Evolutionary conservation across 495 filamentous ascomycete species (phyloP).

Genomic region (Tuber melanosporum): DNA sequence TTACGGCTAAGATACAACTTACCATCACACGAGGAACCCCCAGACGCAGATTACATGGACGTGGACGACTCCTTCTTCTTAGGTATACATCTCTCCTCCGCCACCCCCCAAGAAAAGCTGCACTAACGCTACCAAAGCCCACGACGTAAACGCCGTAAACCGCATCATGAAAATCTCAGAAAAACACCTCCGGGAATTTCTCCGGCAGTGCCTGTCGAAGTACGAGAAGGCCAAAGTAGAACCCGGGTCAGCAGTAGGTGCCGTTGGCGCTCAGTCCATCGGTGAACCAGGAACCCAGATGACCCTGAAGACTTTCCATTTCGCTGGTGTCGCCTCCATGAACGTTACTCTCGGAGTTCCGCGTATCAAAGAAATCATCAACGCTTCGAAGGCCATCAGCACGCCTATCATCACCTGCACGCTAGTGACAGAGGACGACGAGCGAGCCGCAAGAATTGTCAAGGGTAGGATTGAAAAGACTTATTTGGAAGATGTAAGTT

Average conservation of each 20-base stretch:
- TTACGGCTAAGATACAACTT: slow-evolving; percentile 43
- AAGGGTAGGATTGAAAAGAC: slow-evolving; percentile 91
- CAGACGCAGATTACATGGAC: slow-evolving; percentile 36
- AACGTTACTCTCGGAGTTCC: slow-evolving; percentile 97
- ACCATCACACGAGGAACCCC: slow-evolving; percentile 16
- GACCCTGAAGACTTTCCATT: slow-evolving; percentile 99
- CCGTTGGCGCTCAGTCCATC: slow-evolving; percentile 94
- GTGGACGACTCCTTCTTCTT: slow-evolving; percentile 35
- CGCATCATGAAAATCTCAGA: slow-evolving; percentile 75
- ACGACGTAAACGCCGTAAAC: slow-evolving; percentile 48
- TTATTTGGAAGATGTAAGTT: slow-evolving; percentile 58
- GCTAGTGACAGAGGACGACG: slow-evolving; percentile 60
- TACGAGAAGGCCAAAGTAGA: slow-evolving; percentile 85
- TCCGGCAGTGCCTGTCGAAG: slow-evolving; percentile 75
- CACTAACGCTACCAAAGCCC: neutral
- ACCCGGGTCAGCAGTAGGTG: slow-evolving; percentile 94
- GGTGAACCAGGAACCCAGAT: slow-evolving; percentile 98
- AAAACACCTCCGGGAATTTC: slow-evolving; percentile 64
- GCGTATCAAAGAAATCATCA: slow-evolving; percentile 99
- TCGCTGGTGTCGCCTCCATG: slow-evolving; percentile 98
- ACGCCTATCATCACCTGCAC: slow-evolving; percentile 88
- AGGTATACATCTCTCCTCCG: neutral
- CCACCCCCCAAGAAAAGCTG: neutral
- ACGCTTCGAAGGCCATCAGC: slow-evolving; percentile 84
- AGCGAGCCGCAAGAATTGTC: slow-evolving; percentile 73